phyloP scores from a whole-genome alignment of 2,329 filamentous ascomycete genomes.

The Gremmenia infestans region DNA sequence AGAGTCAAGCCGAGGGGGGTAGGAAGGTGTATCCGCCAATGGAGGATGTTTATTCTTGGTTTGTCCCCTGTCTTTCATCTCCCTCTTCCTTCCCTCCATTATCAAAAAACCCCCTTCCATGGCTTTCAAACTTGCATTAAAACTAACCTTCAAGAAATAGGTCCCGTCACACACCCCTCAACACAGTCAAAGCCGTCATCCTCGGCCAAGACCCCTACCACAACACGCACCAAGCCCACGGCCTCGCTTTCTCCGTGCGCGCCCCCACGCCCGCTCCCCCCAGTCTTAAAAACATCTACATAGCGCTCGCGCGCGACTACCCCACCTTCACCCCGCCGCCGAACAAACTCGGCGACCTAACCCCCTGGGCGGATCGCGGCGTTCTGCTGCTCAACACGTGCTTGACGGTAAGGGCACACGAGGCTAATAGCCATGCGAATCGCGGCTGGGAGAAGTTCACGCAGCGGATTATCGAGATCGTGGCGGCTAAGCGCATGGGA shows the following conservation, averaged over 20 bases:
- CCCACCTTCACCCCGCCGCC: constrained; percentile 71
- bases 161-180: constrained; percentile 88
- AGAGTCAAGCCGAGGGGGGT: constrained; percentile 66
- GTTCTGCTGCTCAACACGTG: constrained; percentile 94
- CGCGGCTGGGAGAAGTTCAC: constrained; percentile 93
- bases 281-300: constrained; percentile 92
- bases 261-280: constrained; percentile 84
- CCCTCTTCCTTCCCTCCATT: constrained; percentile 1
- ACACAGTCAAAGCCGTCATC: constrained; percentile 86
- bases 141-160: constrained; percentile 40
- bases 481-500: constrained; percentile 72
- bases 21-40: constrained; percentile 83
- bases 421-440: constrained; percentile 79
- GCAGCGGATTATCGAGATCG: constrained; percentile 82
- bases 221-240: constrained; percentile 91
- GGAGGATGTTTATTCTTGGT: constrained; percentile 95
- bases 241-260: constrained; percentile 90
- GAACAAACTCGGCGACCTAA: constrained; percentile 76
- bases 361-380: constrained; percentile 88
- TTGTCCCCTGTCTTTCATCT: constrained; percentile 26
- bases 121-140: background rate
- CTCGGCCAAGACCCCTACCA: constrained; percentile 97
- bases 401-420: constrained; percentile 84
- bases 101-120: background rate
- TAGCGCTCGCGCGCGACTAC: constrained; percentile 80